Percentiles rank a stretch among this genome's conserved stretches.
Conservation (phyloP, 139 green algal species). For the Chlamydomonas sp. region DNA sequence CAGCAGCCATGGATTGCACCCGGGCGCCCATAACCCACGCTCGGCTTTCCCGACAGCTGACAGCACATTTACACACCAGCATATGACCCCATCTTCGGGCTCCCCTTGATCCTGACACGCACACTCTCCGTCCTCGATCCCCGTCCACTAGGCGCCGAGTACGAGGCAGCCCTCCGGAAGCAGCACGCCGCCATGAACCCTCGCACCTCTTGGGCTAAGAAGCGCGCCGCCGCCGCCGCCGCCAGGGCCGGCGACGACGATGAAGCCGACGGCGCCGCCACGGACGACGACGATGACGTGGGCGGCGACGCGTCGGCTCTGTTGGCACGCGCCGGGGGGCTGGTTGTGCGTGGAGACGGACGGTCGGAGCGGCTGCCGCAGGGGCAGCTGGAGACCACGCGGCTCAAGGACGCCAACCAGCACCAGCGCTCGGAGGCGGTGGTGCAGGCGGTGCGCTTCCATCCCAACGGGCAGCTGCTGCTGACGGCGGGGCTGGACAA, state of each 20-base stretch:
- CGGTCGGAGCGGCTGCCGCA: slow-evolving; percentile 6
- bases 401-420: slow-evolving; percentile 84
- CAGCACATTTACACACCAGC: too few species aligned
- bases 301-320: slow-evolving; percentile 14
- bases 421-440: slow-evolving; percentile 65
- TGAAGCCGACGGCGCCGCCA: slow-evolving; percentile 19
- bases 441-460: slow-evolving; percentile 83
- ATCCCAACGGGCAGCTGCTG: slow-evolving; percentile 87
- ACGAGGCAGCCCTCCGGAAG: slow-evolving; percentile 75
- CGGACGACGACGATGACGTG: slow-evolving; percentile 19
- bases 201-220: slow-evolving; percentile 73
- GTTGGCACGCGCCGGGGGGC: slow-evolving; percentile 35
- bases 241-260: neutral
- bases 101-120: neutral
- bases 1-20: too few species aligned
- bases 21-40: too few species aligned
- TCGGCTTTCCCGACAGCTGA: too few species aligned
- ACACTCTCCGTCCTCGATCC: neutral
- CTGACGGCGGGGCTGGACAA: slow-evolving; percentile 92
- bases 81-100: too few species aligned
- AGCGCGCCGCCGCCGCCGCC: neutral
- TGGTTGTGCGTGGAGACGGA: slow-evolving; percentile 45
- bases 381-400: slow-evolving; percentile 71
- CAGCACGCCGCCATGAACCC: slow-evolving; percentile 79
- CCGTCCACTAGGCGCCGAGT: slow-evolving; percentile 62